Evolutionary conservation across 306 rosid species (phyloP).

Genomic region (Malus domestica): ASM211411v1 NC_041790.1:35997001-35997500

Average conservation of each 20-base stretch:
- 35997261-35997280: conserved; percentile 60
- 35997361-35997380: conserved; percentile 76
- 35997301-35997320: conserved; percentile 59
- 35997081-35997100: too few relatives aligned
- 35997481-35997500: conserved; percentile 56
- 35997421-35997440: conserved; percentile 72
- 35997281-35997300: conserved; percentile 64
- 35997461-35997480: conserved; percentile 62
- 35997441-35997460: conserved; percentile 76
- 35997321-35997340: conserved; percentile 68
- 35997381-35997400: conserved; percentile 86
- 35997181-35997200: too few relatives aligned
- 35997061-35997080: too few relatives aligned
- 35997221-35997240: conserved; percentile 75
- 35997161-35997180: too few relatives aligned
- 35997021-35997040: too few relatives aligned
- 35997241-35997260: conserved; percentile 72
- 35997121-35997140: too few relatives aligned
- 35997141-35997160: too few relatives aligned
- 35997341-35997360: conserved; percentile 57
- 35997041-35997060: too few relatives aligned
- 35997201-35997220: conserved; percentile 52
- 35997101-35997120: too few relatives aligned
- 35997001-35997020: too few relatives aligned
- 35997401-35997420: conserved; percentile 71